Evolutionary conservation across 2,329 filamentous ascomycete species (phyloP), one percentile per base, ranked within the genome.

Genomic region (Parastagonospora avenae): DNA sequence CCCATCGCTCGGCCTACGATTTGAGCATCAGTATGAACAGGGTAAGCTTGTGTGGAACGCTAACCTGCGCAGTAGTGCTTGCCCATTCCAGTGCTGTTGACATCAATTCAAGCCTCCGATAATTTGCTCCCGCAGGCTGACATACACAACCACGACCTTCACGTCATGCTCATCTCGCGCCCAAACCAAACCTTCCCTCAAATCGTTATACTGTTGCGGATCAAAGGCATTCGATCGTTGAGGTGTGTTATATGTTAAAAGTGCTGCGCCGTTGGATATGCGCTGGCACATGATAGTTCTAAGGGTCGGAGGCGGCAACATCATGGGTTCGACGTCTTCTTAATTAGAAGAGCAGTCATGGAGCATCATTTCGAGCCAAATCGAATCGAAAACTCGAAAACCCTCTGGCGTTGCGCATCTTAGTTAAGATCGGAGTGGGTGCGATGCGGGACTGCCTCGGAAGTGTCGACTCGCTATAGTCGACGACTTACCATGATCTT

Each of bases 191-290:
- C 44, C 57, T 15, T 56, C 57, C 35, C 54, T 39, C 8, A 58
- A 37, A 35, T 59, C 55, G 42, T 54, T 29, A 31, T 60, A 59
- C 19, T 60, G 52, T 38, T 52, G 47, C 2, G 59, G 46, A 33
- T 52, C 50, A 42, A 62, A 62, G 4, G 59, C 57, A 45, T 62
- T 62, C 4, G 52, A 49, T 10, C 48, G 44, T 42, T 59, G 55
- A 4, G 59, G 59, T 32, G 42, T 48, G 44, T 62, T 62, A 31
- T 60, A 60, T 29, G 45, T 54, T n/a, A 62, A 30, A 11, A 62
- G 41, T 3, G 52, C 55, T 15, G 52, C 45, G 24, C 55, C 50
- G 9, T 46, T 47, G 8, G 49, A 54, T 14, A 60, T 11, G 14
- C 54, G 52, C 30, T 60, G 55, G 15, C 58, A 53, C 6, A 52